Evolutionary conservation across 805 yeast species (phyloP), one percentile per base, ranked within the genome.

Genomic region (Ogataea corticis): DNA sequence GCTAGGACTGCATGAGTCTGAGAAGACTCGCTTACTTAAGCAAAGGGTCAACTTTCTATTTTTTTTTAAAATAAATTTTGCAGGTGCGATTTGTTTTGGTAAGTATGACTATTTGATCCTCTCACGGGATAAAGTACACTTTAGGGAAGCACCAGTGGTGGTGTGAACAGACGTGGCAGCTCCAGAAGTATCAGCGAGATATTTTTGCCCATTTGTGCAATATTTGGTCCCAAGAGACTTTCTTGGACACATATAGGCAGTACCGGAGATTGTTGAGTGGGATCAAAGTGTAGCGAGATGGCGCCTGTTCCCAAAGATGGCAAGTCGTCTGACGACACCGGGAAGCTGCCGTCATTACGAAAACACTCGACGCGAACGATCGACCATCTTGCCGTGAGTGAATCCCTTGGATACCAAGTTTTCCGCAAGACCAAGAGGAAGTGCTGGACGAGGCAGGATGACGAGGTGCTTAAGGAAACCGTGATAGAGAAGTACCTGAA

Each of bases 401-500:
- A 84, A 57, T 77, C 86, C 2, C 64, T 86, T 7, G 94, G 94
- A 5, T 83, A 81, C 58, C 85, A 83, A 54, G 86, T 90, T 2
- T 83, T 82, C 58, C 66, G 92, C 32, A 71, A 83, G 42, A 79
- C 70, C 18, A 69, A 79, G 4, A 68, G 92, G 44, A 76, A 79
- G 45, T 77, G 86, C 11, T 90, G 97, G 97, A 72, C 83, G 3
- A 74, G 77, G 40, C 83, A 80, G 28, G 96, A 91, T 52, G 97
- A 90, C 64, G 70, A 69, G 25, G 57, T 69, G 27, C 64, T 90
- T 40, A 67, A 72, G 38, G 54, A 62, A 10, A 56, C 75, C 1
- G 72, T 84, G 2, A 55, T 72, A 19, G 61, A 65, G 7, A 64
- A 68, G 11, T 57, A 36, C 41, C 11, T 59, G 13, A 46, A 59